These are phyloP conservation scores for Eucalyptus viminalis DNA, from an alignment of 345 rosid species.

Conservation along the genomic window DNA sequence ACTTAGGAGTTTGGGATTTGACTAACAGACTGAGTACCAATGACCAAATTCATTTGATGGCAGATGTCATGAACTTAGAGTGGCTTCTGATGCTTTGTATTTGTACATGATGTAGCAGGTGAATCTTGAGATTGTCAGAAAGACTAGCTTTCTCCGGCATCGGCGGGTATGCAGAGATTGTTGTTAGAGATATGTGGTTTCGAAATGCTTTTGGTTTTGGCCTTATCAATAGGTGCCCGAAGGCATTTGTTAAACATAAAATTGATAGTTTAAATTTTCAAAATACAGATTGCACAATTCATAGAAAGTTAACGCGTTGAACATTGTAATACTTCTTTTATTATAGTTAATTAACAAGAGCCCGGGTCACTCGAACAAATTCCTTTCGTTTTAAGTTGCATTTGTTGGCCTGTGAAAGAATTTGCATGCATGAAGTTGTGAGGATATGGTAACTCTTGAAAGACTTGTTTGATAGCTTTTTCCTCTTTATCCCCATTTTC, in stretches of 20 bases:
- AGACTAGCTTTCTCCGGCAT: background rate
- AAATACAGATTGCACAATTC: background rate
- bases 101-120: background rate
- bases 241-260: background rate
- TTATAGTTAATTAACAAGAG: background rate
- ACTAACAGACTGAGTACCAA: background rate
- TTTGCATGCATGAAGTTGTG: background rate
- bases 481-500: background rate
- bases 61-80: background rate
- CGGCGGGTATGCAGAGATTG: background rate
- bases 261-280: background rate
- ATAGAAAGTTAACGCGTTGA: background rate
- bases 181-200: background rate
- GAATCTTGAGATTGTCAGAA: background rate
- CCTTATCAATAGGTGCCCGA: background rate
- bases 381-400: background rate
- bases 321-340: background rate
- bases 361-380: background rate
- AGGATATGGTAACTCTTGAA: background rate
- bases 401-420: background rate
- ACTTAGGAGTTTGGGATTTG: background rate
- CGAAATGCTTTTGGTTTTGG: background rate
- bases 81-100: background rate
- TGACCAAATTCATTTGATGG: background rate
- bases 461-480: background rate